Base-by-base conservation (phyloP, 192 early-diverging fungal species). In the Rhizophagus clarus region DNA sequence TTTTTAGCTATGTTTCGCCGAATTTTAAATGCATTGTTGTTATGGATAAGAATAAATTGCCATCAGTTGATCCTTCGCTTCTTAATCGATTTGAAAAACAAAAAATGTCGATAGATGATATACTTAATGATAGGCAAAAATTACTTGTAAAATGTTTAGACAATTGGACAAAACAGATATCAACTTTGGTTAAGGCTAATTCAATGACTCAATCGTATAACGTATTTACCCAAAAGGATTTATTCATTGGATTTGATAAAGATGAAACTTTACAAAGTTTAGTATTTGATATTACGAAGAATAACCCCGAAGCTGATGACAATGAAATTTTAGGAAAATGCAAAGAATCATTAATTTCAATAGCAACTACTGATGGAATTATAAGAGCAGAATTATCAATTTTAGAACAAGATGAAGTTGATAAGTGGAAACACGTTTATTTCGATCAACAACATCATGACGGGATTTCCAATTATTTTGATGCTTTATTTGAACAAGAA, bases 361-460 rank as follows among this genome's bases (percentile, higher is more conserved):
- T 76, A 45, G 75, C 75, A 28, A 34, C 74, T 15, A 34, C 80
- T 1, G 74, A 81, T 68, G 75, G 73, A 26, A 77, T 81, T 34
- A 26, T 81, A 40, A 45, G 71, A 72, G 71, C 71, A 1, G 26
- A 26, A 47, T 28, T 26, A 49, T 72, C 71, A 72, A 10, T 2
- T 72, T 49, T 51, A 14, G 67, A 71, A 1, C 67, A 20, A 7
- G 24, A 66, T 72, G 77, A 79, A 45, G 37, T 70, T 29, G 11
- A 22, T n/a, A 7, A 12, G 26, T 79, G 40, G 66, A 71, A 79
- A 2, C 1, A 34, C 12, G 10, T 78, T 49, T 78, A 78, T 70
- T 78, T 78, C 9, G 1, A 70, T 2, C 8, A 11, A 42, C 67
- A 47, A 47, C 1, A 37, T 37, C 77, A 79, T 47, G 29, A 72